Percentiles rank a stretch among this genome's conserved stretches.
Evolutionary conservation across 768 basidiomycete species (phyloP).

Genomic region (Pulveroboletus sp.): DNA sequence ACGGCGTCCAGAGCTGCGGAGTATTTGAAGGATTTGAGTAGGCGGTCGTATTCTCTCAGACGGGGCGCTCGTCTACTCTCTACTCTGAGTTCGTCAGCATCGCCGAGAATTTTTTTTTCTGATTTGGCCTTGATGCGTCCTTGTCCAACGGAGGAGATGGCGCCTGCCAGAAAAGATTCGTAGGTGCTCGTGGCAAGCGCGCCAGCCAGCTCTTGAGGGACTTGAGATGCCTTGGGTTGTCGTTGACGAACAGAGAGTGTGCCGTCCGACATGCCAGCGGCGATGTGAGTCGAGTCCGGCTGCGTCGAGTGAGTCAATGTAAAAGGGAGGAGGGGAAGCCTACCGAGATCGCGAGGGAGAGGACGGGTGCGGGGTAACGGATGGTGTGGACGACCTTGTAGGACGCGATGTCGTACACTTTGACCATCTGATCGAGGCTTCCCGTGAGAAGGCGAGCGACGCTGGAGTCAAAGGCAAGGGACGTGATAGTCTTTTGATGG

Average conservation of each 20-base stretch:
- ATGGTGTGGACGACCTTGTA: slow-evolving; percentile 98
- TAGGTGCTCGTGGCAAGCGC: slow-evolving; percentile 53
- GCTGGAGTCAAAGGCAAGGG: slow-evolving; percentile 73
- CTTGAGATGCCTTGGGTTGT: slow-evolving; percentile 69
- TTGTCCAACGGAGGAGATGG: slow-evolving; percentile 53
- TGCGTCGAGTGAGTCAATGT: slow-evolving; percentile 31
- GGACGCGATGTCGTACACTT: slow-evolving; percentile 91
- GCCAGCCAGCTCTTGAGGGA: slow-evolving; percentile 34
- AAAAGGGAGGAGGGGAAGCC: slow-evolving; percentile 1
- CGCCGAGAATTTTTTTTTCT: slow-evolving; percentile 49
- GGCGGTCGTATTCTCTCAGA: slow-evolving; percentile 82
- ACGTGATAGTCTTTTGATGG: slow-evolving; percentile 96
- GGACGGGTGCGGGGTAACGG: slow-evolving; percentile 91
- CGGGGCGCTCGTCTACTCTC: slow-evolving; percentile 66
- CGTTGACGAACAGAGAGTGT: slow-evolving; percentile 95
- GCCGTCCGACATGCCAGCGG: slow-evolving; percentile 96
- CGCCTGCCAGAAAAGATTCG: slow-evolving; percentile 61
- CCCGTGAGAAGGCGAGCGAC: slow-evolving; percentile 83
- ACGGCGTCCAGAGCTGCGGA: slow-evolving; percentile 92
- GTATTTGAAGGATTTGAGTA: slow-evolving; percentile 91
- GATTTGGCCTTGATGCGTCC: slow-evolving; percentile 48
- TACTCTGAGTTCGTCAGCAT: slow-evolving; percentile 73
- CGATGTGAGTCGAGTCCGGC: slow-evolving; percentile 96
- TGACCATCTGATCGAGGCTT: slow-evolving; percentile 95
- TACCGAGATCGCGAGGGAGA: slow-evolving; percentile 89